These are phyloP conservation scores for Dactylis glomerata DNA, from an alignment of 176 grass and related monocot genomes.

Conservation along the genomic window DNA sequence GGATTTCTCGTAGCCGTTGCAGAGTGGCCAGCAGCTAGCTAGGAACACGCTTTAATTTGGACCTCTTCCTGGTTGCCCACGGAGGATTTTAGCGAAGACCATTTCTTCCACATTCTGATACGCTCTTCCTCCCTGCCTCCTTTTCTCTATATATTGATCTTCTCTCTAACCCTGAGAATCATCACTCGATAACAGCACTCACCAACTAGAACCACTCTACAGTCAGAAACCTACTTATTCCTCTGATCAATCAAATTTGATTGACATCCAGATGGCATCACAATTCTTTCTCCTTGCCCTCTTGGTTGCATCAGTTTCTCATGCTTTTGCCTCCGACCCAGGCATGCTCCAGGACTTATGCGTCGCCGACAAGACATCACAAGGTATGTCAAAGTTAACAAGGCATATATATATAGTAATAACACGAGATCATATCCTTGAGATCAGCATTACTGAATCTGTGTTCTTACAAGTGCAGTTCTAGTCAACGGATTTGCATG, in stretches of 20 bases:
- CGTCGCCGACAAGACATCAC: slow-evolving; percentile 43
- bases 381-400: neutral
- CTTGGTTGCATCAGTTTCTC: neutral
- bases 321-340: neutral
- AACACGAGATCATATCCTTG: neutral
- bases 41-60: neutral
- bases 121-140: neutral
- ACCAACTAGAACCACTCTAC: neutral
- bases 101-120: neutral
- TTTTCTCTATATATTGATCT: neutral
- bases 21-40: neutral
- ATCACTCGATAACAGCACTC: neutral
- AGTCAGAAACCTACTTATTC: neutral
- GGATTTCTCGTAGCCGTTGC: neutral
- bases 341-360: slow-evolving; percentile 77
- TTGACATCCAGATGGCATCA: neutral
- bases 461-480: neutral
- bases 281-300: neutral
- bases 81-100: neutral
- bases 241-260: neutral
- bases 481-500: neutral
- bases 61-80: neutral
- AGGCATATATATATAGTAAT: too few species aligned
- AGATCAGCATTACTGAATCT: neutral
- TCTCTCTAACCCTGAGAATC: neutral